Evolutionary conservation across 495 filamentous ascomycete genomes (phyloP), one percentile per base, ranked within the genome.

Genomic region (Haplographium delicatum): DNA sequence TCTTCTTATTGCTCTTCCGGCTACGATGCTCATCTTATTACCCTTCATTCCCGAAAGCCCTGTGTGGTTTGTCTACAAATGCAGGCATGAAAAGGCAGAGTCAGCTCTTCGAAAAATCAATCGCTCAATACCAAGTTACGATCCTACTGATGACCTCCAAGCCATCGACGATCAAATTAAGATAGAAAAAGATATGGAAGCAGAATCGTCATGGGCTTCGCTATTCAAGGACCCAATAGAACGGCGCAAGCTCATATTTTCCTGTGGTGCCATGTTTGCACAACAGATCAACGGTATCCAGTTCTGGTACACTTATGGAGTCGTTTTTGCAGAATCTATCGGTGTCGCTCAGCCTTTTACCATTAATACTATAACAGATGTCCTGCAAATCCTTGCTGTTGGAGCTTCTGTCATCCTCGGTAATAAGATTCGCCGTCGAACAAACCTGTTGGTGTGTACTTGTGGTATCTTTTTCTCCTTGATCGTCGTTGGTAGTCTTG

Each of bases 211-310:
- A 15, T 71, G 68, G 68, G 19, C 8, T 1, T 56, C 60, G 0
- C 55, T 71, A 8, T 2, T 71, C 48, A 38, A 35, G 0, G 65
- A 69, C 24, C 62, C 65, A 10, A 43, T 69, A 31, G 65, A 69
- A 45, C 64, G 68, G 27, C 56, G 59, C 10, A 71, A 71, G 50
- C 50, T 69, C 11, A 50, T 68, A 27, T 71, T 54, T 34, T 52
- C 63, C 10, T 56, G 48, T 26, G 67, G 68, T 22, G 64, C 53
- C 37, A 62, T 71, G 61, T 61, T 62, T 46, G 65, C 59, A 2
- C 67, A 69, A 41, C 68, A 71, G 44, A 67, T 71, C 51, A 62
- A 59, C 50, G 67, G 68, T 19, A 71, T 69, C 39, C 56, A 59
- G n/a, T 71, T 67, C 48, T 69, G 57, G 46, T 69, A 69, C 50